Evolutionary conservation across 1,284 basidiomycete genomes (phyloP).

Genomic region (Microbotryum intermedium): DNA sequence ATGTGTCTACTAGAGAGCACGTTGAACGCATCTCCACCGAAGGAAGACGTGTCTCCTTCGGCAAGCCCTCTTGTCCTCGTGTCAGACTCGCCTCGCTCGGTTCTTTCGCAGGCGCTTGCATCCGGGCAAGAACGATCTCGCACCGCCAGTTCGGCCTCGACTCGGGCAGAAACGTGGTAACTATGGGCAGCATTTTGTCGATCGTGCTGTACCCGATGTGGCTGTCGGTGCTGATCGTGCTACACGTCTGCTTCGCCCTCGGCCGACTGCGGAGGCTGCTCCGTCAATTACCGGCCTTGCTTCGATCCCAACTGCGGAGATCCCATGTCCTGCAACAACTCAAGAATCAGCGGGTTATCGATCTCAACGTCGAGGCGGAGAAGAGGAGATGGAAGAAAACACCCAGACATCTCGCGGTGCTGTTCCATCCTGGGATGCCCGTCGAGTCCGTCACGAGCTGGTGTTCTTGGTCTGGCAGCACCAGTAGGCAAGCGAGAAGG

Average conservation of each 20-base stretch:
- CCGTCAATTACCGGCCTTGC: background rate
- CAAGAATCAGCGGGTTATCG: background rate
- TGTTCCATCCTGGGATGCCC: conserved; percentile 20
- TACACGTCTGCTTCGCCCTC: conserved; percentile 24
- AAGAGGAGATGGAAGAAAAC: conserved; percentile 16
- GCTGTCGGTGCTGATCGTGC: conserved; percentile 17
- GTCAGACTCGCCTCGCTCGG: background rate
- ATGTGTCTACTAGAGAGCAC: too few relatives aligned
- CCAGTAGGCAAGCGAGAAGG: background rate
- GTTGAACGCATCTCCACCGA: too few relatives aligned
- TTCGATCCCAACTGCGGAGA: background rate
- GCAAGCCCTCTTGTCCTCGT: background rate
- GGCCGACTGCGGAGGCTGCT: conserved; percentile 8
- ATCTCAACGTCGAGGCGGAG: background rate
- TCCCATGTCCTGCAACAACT: background rate
- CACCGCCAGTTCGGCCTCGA: background rate
- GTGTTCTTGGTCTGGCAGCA: background rate
- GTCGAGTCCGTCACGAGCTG: background rate
- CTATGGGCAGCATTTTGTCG: background rate
- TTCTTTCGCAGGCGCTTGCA: background rate
- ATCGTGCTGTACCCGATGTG: conserved; percentile 15
- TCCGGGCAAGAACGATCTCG: too few relatives aligned
- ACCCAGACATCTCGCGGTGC: conserved; percentile 24
- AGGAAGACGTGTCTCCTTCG: too few relatives aligned
- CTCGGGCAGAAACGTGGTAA: background rate